Conservation (phyloP, 140 eudicot species). For the Bidens hawaiensis region DNA sequence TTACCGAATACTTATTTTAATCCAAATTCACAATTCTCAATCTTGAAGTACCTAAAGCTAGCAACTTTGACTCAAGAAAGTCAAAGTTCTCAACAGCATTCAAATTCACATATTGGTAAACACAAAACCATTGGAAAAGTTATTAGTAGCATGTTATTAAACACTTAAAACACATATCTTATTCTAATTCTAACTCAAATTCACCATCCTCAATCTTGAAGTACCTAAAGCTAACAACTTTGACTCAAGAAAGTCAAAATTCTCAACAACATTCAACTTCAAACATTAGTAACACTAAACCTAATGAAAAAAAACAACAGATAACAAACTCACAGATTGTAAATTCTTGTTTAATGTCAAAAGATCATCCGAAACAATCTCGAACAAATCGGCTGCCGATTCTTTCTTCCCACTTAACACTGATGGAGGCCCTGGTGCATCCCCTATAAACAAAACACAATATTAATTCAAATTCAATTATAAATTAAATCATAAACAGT, state of each 20-base stretch:
- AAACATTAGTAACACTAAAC: not conserved
- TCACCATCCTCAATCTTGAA: conserved; percentile 11
- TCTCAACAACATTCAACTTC: conserved; percentile 8
- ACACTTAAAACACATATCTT: too few relatives aligned
- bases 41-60: conserved; percentile 17
- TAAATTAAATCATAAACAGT: conserved; percentile 2
- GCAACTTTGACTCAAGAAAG: conserved; percentile 1
- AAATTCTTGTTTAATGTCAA: conserved; percentile 74
- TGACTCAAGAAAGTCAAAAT: conserved; percentile 4
- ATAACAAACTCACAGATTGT: conserved; percentile 57
- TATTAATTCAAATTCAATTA: conserved; percentile 1
- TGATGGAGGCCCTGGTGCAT: conserved; percentile 42
- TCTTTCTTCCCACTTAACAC: conserved; percentile 47
- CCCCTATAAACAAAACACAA: conserved; percentile 23
- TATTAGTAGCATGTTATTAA: not conserved
- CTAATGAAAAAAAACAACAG: not conserved
- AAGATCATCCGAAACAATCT: conserved; percentile 79
- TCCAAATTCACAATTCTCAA: not conserved
- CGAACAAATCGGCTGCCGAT: conserved; percentile 56
- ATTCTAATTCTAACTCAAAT: not conserved
- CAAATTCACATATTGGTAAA: not conserved
- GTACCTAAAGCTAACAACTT: conserved; percentile 10
- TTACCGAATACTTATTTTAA: not conserved
- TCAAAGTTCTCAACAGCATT: conserved; percentile 7
- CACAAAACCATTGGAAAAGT: not conserved